Evolutionary conservation across 192 early-diverging fungal genomes (phyloP), one percentile per base, ranked within the genome.

Genomic region (Backusella mclennaniae): DNA sequence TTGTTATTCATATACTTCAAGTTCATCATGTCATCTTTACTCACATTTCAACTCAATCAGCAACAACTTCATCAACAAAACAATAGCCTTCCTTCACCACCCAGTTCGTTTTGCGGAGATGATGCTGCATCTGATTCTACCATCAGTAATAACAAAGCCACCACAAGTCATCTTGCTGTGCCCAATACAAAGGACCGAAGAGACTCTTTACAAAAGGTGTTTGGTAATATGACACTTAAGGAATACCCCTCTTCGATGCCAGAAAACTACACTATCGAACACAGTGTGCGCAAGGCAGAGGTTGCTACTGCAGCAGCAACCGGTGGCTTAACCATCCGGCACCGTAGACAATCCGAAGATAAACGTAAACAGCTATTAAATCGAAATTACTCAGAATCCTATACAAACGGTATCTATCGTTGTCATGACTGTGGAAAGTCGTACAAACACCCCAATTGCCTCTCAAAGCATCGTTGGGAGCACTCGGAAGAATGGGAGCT

Each of bases 391-490:
- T 71, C 70, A 15, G 74, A 67, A 75, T 66, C 72, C 0, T 73
- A 31, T 38, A 66, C 67, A 29, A 66, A 42, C 2, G 56, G 56
- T 12, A 29, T 23, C 23, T 72, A 77, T 29, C 72, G 82, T 63
- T 92, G 91, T 53, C 76, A 84, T 23, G 82, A 84, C 29, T 92
- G 91, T 76, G 89, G 88, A 41, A 92, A 92, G 77, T 68, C 79
- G 1, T 92, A 91, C 81, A 92, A 92, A 56, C 89, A 90, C 69
- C 81, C 89, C 11, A 88, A 87, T 66, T 91, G 89, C 71, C 78
- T 92, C n/a, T 69, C 74, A 73, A 92, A 91, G 79, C 91, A 92
- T 79, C 82, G 86, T 19, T 91, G 90, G 91, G 90, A 92, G 73
- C 91, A 92, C 69, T 90, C 90, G 7, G 84, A 83, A 33, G 82